phyloP scores from a whole-genome alignment of 768 basidiomycete genomes.

The Tulasnella sp. region DNA sequence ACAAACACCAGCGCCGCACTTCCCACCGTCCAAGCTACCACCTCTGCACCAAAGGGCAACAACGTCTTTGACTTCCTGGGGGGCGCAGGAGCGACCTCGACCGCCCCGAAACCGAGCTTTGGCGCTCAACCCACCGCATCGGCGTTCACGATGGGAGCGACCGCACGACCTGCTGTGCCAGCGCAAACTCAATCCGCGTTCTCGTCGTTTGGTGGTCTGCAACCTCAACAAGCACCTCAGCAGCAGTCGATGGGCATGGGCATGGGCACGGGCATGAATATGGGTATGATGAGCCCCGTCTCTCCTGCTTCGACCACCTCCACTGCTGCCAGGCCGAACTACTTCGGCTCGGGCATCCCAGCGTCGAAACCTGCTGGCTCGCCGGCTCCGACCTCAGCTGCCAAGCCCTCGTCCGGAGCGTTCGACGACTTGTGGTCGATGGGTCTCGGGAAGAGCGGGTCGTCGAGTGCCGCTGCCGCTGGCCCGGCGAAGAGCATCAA shows the following conservation, averaged over 20 bases:
- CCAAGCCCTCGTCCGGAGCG: slow-evolving; percentile 32
- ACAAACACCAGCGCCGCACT: slow-evolving; percentile 16
- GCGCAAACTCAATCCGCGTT: slow-evolving; percentile 5
- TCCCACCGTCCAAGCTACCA: slow-evolving; percentile 2
- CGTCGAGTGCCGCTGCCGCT: slow-evolving; percentile 14
- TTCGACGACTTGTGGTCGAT: slow-evolving; percentile 89
- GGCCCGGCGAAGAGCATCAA: slow-evolving; percentile 57
- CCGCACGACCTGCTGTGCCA: not conserved
- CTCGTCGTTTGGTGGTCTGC: not conserved
- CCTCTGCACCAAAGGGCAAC: slow-evolving; percentile 23
- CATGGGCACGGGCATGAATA: not conserved
- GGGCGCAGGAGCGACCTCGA: not conserved
- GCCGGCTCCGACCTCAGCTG: not conserved
- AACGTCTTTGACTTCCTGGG: slow-evolving; percentile 25
- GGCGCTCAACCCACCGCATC: not conserved
- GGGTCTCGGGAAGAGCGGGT: slow-evolving; percentile 46
- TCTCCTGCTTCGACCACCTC: not conserved
- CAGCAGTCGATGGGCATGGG: slow-evolving; percentile 2
- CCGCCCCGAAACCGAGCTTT: not conserved
- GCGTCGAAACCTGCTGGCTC: not conserved
- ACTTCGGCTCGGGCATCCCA: not conserved
- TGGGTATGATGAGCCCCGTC: not conserved
- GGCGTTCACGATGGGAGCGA: not conserved
- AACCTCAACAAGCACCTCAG: not conserved
- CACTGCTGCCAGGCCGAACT: not conserved